Evolutionary conservation across 306 rosid genomes (phyloP).

Genomic region (Arachis stenosperma): DNA sequence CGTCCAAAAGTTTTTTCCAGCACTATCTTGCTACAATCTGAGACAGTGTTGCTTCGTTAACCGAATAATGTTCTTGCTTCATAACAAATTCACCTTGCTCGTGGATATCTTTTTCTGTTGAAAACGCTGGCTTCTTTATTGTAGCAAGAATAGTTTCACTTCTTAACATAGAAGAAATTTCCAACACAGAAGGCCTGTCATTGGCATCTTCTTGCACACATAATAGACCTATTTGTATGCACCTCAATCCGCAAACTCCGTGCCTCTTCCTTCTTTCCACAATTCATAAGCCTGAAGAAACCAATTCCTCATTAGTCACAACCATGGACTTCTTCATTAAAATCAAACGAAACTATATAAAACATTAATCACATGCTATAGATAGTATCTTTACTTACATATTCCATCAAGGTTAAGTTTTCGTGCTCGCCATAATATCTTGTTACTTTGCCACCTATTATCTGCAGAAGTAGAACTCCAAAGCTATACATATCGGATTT

Average conservation of each 20-base stretch:
- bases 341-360: background rate
- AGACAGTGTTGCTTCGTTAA: slow-evolving; percentile 27
- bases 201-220: slow-evolving; percentile 45
- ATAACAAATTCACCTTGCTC: background rate
- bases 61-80: slow-evolving; percentile 1
- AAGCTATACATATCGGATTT: slow-evolving; percentile 49
- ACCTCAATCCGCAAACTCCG: slow-evolving; percentile 46
- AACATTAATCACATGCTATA: background rate
- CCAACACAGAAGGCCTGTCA: slow-evolving; percentile 47
- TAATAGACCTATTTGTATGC: slow-evolving; percentile 46
- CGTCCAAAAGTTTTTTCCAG: background rate
- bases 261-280: slow-evolving; percentile 44
- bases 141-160: slow-evolving; percentile 1
- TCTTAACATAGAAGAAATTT: slow-evolving; percentile 46
- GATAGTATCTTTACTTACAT: slow-evolving; percentile 36
- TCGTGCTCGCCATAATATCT: slow-evolving; percentile 21
- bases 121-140: slow-evolving; percentile 44
- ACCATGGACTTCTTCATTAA: background rate
- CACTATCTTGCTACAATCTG: slow-evolving; percentile 15
- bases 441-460: slow-evolving; percentile 45
- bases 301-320: background rate
- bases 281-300: slow-evolving; percentile 48
- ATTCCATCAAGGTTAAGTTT: slow-evolving; percentile 36
- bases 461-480: slow-evolving; percentile 49
- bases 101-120: background rate